Evolutionary conservation across 1,284 basidiomycete species (phyloP).

Genomic region (Hypsizygus ulmarius): DNA sequence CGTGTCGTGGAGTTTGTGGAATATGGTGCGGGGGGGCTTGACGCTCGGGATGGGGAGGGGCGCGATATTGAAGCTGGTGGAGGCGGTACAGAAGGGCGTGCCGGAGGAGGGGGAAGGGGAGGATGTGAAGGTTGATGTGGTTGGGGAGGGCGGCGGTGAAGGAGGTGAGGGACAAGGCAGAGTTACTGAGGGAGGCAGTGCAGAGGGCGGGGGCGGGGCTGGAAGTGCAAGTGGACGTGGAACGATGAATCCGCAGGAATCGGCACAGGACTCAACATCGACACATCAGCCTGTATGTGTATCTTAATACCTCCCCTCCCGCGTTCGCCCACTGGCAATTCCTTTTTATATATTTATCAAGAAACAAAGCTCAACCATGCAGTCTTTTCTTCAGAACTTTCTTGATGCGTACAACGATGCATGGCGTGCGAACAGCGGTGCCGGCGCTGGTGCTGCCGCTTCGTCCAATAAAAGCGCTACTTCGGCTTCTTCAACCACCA

Average conservation of each 20-base stretch:
- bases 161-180: constrained; percentile 17
- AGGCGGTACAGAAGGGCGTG: constrained; percentile 53
- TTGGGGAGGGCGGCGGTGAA: constrained; percentile 4
- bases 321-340: neutral
- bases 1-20: constrained; percentile 65
- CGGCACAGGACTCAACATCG: neutral
- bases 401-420: constrained; percentile 51
- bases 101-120: constrained; percentile 30
- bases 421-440: constrained; percentile 52
- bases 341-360: too few species aligned
- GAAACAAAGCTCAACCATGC: constrained; percentile 6
- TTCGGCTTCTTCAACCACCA: constrained; percentile 4
- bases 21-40: constrained; percentile 58
- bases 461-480: constrained; percentile 13
- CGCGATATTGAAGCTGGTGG: constrained; percentile 53
- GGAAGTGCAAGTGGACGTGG: neutral
- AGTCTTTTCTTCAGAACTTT: constrained; percentile 29
- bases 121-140: constrained; percentile 16
- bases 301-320: neutral
- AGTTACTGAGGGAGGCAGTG: constrained; percentile 1
- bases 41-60: constrained; percentile 56
- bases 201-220: neutral
- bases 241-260: neutral
- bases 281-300: constrained; percentile 8
- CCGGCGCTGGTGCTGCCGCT: constrained; percentile 34